Base-by-base conservation (phyloP, 2,329 filamentous ascomycete species). In the Nemania serpens region DNA sequence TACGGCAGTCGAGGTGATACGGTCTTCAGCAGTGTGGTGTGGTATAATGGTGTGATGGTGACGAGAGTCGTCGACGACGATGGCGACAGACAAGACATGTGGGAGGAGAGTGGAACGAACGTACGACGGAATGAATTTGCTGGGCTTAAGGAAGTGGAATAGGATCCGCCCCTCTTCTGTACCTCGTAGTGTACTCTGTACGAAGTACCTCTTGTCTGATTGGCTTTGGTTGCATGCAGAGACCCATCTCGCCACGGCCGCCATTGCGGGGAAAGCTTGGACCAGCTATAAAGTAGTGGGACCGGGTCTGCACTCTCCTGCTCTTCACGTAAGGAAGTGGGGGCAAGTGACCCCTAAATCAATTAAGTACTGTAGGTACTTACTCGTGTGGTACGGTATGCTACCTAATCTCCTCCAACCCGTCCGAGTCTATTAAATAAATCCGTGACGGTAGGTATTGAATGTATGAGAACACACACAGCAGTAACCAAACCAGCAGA, bases 231-330 rank as follows among this genome's bases (percentile, higher is more conserved):
- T n/a, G 7, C 22, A 10, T 17, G 15, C 2, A n/a, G 2, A 2
- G 1, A 3, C 11, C 39, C 36, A 43, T 56, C 36, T 63, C n/a
- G 45, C 57, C 61, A 63, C 49, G 33, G 37, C 33, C 49, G 33
- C 43, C 33, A 52, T 62, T 64, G 62, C 62, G 62, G 62, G 62
- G 62, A 56, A 64, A 62, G 61, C 61, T 61, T 58, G 42, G 49
- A 29, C 29, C 43, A 17, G 17, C 37, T 17, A 17, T 41, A 29
- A n/a, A n/a, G n/a, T n/a, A n/a, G n/a, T n/a, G n/a, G n/a, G 25
- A 29, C 37, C n/a, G 3, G 37, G 37, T 41, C 3, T 15, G 36
- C 25, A 7, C 25, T 29, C 25, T 29, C 25, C 25, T 29, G 25
- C 25, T 7, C 25, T 29, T 29, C 25, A 29, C 25, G 25, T 29